Evolutionary conservation across 805 yeast genomes (phyloP).

Genomic region (Jamesozyma gamospora): DNA sequence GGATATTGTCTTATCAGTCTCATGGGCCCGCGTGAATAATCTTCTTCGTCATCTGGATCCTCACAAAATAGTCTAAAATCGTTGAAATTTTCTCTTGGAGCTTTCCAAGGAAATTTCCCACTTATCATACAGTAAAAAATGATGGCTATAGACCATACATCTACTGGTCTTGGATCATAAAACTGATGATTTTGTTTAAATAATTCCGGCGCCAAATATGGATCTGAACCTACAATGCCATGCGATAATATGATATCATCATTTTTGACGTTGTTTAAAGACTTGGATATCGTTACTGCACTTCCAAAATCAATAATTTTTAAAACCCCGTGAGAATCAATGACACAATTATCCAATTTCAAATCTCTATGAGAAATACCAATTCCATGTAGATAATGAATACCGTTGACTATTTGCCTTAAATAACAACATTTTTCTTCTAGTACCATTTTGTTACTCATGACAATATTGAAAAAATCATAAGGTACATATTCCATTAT

Average conservation of each 20-base stretch:
- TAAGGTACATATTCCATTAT: constrained; percentile 83
- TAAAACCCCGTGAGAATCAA: constrained; percentile 59
- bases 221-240: constrained; percentile 93
- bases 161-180: constrained; percentile 83
- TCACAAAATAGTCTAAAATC: constrained; percentile 61
- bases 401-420: constrained; percentile 70
- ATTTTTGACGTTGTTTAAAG: constrained; percentile 36
- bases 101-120: constrained; percentile 89
- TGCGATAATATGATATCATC: constrained; percentile 32
- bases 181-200: constrained; percentile 29
- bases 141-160: constrained; percentile 89
- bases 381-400: constrained; percentile 59
- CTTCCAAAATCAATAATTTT: constrained; percentile 92
- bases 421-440: constrained; percentile 73
- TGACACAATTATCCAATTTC: constrained; percentile 89
- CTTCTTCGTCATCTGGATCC: constrained; percentile 32
- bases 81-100: constrained; percentile 69
- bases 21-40: constrained; percentile 55
- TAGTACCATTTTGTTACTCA: constrained; percentile 70
- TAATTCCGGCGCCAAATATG: constrained; percentile 91
- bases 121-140: constrained; percentile 85
- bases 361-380: constrained; percentile 92
- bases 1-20: constrained; percentile 67
- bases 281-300: constrained; percentile 57
- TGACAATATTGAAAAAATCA: constrained; percentile 87